phyloP scores from a whole-genome alignment of 768 basidiomycete species.

The Suillus paluster region DNA sequence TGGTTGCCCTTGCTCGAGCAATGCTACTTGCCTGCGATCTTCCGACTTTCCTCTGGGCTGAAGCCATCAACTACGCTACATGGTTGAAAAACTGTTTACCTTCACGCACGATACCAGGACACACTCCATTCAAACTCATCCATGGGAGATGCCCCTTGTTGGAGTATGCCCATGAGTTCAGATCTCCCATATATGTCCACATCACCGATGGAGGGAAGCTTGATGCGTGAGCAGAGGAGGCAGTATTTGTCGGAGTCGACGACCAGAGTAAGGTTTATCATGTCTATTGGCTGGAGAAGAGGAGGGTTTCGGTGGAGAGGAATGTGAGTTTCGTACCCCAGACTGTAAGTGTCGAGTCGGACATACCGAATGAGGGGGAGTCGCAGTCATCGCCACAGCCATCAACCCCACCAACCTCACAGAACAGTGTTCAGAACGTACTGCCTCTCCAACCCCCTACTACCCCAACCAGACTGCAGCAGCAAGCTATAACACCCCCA shows the following conservation, averaged over 20 bases:
- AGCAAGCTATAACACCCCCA: too few relatives aligned
- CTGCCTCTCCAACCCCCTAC: too few relatives aligned
- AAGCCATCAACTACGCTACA: constrained; percentile 28
- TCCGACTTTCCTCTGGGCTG: constrained; percentile 21
- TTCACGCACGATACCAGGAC: constrained; percentile 27
- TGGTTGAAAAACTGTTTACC: constrained; percentile 42
- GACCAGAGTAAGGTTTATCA: neutral
- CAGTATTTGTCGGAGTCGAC: neutral
- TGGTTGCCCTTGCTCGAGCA: constrained; percentile 17
- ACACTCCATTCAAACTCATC: constrained; percentile 6
- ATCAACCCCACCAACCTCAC: too few relatives aligned
- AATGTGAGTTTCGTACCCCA: neutral
- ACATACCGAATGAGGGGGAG: neutral
- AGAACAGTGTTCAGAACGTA: too few relatives aligned
- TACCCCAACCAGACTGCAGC: too few relatives aligned
- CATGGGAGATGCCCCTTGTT: neutral
- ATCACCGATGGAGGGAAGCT: neutral
- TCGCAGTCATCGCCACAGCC: too few relatives aligned
- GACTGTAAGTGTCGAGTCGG: neutral
- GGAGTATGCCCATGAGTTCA: neutral
- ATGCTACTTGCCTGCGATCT: constrained; percentile 29
- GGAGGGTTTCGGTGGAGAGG: neutral
- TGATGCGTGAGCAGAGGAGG: neutral
- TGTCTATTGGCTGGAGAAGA: neutral
- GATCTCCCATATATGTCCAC: neutral